These are phyloP conservation scores for Leccinum huronense DNA, from an alignment of 1,284 basidiomycete genomes.

Conservation along the genomic window DNA sequence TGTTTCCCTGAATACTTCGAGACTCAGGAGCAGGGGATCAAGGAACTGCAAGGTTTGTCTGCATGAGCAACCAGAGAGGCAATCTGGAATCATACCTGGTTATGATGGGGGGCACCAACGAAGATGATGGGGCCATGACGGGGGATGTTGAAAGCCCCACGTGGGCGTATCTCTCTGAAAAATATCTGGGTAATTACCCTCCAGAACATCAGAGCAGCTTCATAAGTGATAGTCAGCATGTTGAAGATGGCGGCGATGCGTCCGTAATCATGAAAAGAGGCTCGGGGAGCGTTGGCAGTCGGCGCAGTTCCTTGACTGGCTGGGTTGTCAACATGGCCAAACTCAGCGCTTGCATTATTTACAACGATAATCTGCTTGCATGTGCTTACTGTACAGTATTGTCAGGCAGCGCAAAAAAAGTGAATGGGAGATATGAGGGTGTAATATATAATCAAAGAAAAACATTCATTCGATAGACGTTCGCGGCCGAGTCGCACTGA, in stretches of 20 bases:
- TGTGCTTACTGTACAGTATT: slow-evolving; percentile 33
- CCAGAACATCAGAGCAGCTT: slow-evolving; percentile 74
- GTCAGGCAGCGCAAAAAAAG: slow-evolving; percentile 25
- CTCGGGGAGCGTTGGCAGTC: background rate
- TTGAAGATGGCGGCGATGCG: slow-evolving; percentile 8
- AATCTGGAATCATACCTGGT: slow-evolving; percentile 62
- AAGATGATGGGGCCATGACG: slow-evolving; percentile 92
- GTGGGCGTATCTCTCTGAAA: slow-evolving; percentile 94
- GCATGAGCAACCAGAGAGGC: slow-evolving; percentile 4
- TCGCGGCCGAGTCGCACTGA: slow-evolving; percentile 21
- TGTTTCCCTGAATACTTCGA: slow-evolving; percentile 87
- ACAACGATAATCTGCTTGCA: slow-evolving; percentile 25
- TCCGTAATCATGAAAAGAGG: slow-evolving; percentile 25
- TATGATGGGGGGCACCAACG: slow-evolving; percentile 95
- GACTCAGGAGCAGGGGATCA: slow-evolving; percentile 86
- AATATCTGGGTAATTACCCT: slow-evolving; percentile 89
- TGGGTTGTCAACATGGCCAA: slow-evolving; percentile 31
- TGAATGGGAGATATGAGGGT: slow-evolving; percentile 20
- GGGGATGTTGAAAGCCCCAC: slow-evolving; percentile 96
- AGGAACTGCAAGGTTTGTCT: slow-evolving; percentile 67
- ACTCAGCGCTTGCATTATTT: slow-evolving; percentile 21
- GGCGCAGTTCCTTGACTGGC: background rate
- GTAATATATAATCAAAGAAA: slow-evolving; percentile 23
- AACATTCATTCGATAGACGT: slow-evolving; percentile 24
- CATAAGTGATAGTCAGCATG: slow-evolving; percentile 46